Base-by-base conservation (phyloP, 805 yeast genomes). In the Debaryomyces prosopidis region DNA sequence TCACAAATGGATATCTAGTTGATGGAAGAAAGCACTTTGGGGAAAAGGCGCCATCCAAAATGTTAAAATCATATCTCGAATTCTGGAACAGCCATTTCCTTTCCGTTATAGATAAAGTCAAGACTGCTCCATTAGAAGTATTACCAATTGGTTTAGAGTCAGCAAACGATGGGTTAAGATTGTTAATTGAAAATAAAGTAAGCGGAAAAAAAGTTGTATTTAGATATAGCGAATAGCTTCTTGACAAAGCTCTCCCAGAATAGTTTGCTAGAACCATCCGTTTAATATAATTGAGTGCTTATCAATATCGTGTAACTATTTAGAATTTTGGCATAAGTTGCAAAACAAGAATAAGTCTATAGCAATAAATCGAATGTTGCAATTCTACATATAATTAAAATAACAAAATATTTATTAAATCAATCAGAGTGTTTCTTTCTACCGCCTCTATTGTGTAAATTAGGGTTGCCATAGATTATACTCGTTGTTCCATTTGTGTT, bases 141-240 rank as follows among this genome's bases (percentile, higher is more conserved):
- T 58, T 66, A 42, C 16, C 49, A 32, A 40, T 55, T 4, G 70
- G 69, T 10, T 55, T 64, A 15, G 59, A 53, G 23, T 48, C 58
- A 40, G 63, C 49, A 14, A 67, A 71, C 36, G 68, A 66, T 42
- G 79, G 74, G 6, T 56, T 74, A n/a, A 51, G 52, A 2, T 52
- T 75, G 50, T 58, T 73, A 44, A 60, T 57, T 46, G 55, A 62
- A 9, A 62, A 65, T 43, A 69, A 75, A 54, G 77, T 72, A 7
- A 62, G 72, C 46, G 77, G 65, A 43, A 73, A 68, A 48, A 78
- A 78, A 57, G 50, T 77, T 45, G 78, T 77, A 9, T 67, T 71
- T 50, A 63, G 70, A 39, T 26, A 38, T 27, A 23, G n/a, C 14
- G 14, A 23, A 23, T n/a, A n/a, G n/a, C n/a, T n/a, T n/a, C n/a